phyloP scores from a whole-genome alignment of 306 rosid species.

The Cajanus cajan region DNA sequence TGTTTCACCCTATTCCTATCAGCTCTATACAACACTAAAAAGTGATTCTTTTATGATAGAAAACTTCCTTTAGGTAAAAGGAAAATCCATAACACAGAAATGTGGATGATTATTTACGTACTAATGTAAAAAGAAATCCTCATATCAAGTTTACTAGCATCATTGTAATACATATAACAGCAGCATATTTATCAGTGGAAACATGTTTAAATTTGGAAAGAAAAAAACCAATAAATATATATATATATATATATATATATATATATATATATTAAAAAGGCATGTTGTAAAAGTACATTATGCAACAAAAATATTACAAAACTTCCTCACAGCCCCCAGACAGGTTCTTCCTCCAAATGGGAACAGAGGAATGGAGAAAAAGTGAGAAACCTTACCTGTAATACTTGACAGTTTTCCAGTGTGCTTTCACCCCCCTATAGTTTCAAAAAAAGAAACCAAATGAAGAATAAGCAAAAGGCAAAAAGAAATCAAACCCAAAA shows the following conservation, averaged over 20 bases:
- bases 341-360: neutral
- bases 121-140: neutral
- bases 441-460: conserved; percentile 24
- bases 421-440: conserved; percentile 94
- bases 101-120: no score
- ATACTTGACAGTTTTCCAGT: conserved; percentile 86
- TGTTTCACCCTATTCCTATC: neutral
- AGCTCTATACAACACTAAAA: neutral
- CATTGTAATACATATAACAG: neutral
- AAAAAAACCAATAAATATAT: no score
- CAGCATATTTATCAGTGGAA: neutral
- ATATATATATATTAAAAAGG: neutral
- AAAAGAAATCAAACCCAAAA: conserved; percentile 3
- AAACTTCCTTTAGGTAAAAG: neutral
- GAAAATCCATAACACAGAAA: neutral
- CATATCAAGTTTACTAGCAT: neutral
- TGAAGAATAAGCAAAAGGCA: conserved; percentile 22
- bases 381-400: conserved; percentile 56
- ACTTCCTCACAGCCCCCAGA: neutral
- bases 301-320: neutral
- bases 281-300: neutral
- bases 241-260: neutral
- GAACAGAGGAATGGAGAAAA: conserved; percentile 14
- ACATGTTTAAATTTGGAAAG: neutral
- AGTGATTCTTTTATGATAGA: neutral